Base-by-base conservation (phyloP, 2,329 filamentous ascomycete genomes). In the Lachnum nothofagi region DNA sequence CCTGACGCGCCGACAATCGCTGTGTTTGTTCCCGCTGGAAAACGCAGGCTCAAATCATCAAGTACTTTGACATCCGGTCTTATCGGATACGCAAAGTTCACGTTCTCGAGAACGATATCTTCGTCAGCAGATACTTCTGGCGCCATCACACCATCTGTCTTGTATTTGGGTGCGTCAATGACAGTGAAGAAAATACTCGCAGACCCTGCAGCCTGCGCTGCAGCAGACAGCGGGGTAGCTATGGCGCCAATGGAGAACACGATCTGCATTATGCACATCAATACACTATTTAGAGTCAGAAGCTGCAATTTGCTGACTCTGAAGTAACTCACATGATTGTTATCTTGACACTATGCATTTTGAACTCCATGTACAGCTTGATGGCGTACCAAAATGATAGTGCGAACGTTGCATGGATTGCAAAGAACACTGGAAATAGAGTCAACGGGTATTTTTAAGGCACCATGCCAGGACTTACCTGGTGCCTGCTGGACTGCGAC, bases 331-430 rank as follows among this genome's bases (percentile, higher is more conserved):
- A 79, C 75, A 81, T 72, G 24, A 82, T 68, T 37, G 85, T 72
- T 10, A 73, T 76, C 37, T 76, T 73, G 7, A 81, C 68, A 48
- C 69, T 70, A 14, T 67, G 52, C 34, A 83, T 63, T 14, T 69
- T 66, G 1, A 71, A 71, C 2, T 76, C 70, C 4, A 69, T 52
- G 39, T 65, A 73, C 1, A 73, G 70, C 54, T 72, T 75, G 33
- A 74, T 72, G 3, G 80, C 80, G 53, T 75, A 83, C 79, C 79
- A 83, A 53, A 84, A 84, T 4, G 75, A 69, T 20, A 83, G 68
- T 1, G 72, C 75, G 49, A 81, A 82, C 0, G 73, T 69, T 54
- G 39, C 50, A 53, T 64, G 60, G 24, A 65, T 58, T 34, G 60
- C 49, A 42, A 60, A 57, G 51, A 63, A 61, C 22, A 80, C 62